These are phyloP conservation scores for Pythium utonaiense DNA, from an alignment of 352 stramenopile species.

Conservation along the genomic window DNA sequence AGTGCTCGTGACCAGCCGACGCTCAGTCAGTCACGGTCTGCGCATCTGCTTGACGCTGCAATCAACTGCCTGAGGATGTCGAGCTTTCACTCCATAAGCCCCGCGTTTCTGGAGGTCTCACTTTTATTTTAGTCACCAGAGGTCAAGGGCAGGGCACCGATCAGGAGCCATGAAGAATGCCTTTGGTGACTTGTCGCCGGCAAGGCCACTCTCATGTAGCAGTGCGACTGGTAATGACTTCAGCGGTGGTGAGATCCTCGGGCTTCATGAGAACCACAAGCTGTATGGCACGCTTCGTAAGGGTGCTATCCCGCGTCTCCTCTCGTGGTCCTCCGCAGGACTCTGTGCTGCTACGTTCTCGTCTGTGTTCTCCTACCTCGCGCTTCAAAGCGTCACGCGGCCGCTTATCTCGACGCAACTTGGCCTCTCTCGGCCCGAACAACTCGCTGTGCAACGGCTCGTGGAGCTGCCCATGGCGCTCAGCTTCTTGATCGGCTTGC, in stretches of 20 bases:
- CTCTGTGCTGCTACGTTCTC: constrained; percentile 21
- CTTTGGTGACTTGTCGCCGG: constrained; percentile 35
- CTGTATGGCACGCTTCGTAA: constrained; percentile 33
- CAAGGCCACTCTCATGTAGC: no score
- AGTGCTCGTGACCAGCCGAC: no score
- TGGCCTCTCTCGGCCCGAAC: constrained; percentile 16
- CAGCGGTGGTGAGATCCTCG: background rate
- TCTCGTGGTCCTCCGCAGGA: constrained; percentile 27
- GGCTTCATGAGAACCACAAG: constrained; percentile 25
- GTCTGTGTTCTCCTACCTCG: constrained; percentile 25
- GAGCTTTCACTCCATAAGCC: no score
- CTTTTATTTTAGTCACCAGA: no score
- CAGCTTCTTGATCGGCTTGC: constrained; percentile 32
- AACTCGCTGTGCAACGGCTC: constrained; percentile 22
- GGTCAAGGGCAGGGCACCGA: no score
- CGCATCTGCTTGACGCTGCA: no score
- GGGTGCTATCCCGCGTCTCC: constrained; percentile 25
- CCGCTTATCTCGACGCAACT: constrained; percentile 22
- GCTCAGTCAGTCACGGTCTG: no score
- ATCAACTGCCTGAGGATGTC: no score
- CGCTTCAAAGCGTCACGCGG: constrained; percentile 14
- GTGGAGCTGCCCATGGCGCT: constrained; percentile 33
- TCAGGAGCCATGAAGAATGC: no score
- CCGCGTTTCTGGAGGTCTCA: no score
- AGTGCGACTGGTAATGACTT: background rate